phyloP scores from a whole-genome alignment of 2,329 filamentous ascomycete genomes.

The Thelonectria rubi region DNA sequence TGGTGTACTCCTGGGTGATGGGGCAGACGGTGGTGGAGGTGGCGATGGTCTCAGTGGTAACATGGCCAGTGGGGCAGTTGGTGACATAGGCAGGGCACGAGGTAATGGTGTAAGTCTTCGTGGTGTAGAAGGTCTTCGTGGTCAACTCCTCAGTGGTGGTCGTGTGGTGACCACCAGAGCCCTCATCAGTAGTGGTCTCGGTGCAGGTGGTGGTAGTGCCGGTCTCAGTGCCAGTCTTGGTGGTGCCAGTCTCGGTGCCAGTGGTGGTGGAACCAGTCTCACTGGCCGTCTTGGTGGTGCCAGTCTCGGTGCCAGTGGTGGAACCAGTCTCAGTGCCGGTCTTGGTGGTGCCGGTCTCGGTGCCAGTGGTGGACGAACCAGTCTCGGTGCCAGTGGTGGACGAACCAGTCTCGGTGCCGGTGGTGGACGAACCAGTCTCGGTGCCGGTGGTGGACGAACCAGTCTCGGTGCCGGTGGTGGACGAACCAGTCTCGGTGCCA shows the following conservation, averaged over 20 bases:
- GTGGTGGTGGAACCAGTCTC: slow-evolving; percentile 22
- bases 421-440: slow-evolving; percentile 1
- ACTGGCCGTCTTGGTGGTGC: slow-evolving; percentile 1
- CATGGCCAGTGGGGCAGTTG: slow-evolving; percentile 39
- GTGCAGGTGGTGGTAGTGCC: not conserved
- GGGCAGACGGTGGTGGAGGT: slow-evolving; percentile 56
- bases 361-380: slow-evolving; percentile 1
- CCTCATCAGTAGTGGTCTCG: slow-evolving; percentile 12
- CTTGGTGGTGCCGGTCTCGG: slow-evolving; percentile 9
- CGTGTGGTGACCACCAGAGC: slow-evolving; percentile 24
- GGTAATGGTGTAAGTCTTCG: slow-evolving; percentile 33
- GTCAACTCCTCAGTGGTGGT: slow-evolving; percentile 35
- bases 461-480: not conserved
- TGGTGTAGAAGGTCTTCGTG: slow-evolving; percentile 44
- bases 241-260: not conserved
- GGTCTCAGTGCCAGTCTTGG: slow-evolving; percentile 12
- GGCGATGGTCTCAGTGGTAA: slow-evolving; percentile 45
- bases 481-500: not conserved
- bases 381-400: slow-evolving; percentile 15
- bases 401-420: slow-evolving; percentile 13
- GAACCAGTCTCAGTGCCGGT: slow-evolving; percentile 3
- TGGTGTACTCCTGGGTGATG: slow-evolving; percentile 42
- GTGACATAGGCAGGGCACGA: slow-evolving; percentile 32
- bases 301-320: slow-evolving; percentile 10
- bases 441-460: slow-evolving; percentile 1